Conservation (phyloP, 768 basidiomycete species). For the Amanita pseudoporphyria region DNA sequence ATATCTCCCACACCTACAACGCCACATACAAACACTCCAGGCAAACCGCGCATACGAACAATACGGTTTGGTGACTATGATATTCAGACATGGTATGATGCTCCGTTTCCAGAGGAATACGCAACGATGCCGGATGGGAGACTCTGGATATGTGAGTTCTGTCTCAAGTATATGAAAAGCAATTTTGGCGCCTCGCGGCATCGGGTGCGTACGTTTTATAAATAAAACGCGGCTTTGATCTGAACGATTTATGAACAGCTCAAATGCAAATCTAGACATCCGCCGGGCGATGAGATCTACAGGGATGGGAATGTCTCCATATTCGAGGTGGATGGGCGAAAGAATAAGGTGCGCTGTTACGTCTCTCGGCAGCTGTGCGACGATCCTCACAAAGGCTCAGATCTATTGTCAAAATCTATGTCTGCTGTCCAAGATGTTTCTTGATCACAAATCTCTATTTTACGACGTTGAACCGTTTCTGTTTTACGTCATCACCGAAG, state of each 20-base stretch:
- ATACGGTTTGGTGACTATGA: constrained; percentile 90
- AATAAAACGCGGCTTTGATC: not conserved
- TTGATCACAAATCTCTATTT: constrained; percentile 97
- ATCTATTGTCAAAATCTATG: constrained; percentile 99
- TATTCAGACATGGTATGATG: constrained; percentile 98
- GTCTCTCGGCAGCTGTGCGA: constrained; percentile 5
- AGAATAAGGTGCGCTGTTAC: constrained; percentile 67
- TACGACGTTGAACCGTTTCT: constrained; percentile 99
- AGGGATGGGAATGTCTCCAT: constrained; percentile 82
- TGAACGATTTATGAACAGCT: constrained; percentile 35
- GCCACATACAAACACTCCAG: constrained; percentile 22
- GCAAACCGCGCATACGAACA: constrained; percentile 63
- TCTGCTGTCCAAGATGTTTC: constrained; percentile 96
- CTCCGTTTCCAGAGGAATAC: constrained; percentile 98
- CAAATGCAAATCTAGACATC: constrained; percentile 92
- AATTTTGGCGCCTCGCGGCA: constrained; percentile 80
- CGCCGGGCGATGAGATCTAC: constrained; percentile 98
- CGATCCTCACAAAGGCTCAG: constrained; percentile 26
- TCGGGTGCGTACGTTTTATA: constrained; percentile 43
- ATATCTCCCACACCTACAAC: no score
- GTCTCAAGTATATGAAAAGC: constrained; percentile 96
- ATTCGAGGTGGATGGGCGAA: constrained; percentile 96
- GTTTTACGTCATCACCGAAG: constrained; percentile 95
- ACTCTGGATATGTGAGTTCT: constrained; percentile 97
- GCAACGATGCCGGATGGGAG: constrained; percentile 84